Base-by-base conservation (phyloP, 768 basidiomycete species). In the Steccherinum ochraceum region DNA sequence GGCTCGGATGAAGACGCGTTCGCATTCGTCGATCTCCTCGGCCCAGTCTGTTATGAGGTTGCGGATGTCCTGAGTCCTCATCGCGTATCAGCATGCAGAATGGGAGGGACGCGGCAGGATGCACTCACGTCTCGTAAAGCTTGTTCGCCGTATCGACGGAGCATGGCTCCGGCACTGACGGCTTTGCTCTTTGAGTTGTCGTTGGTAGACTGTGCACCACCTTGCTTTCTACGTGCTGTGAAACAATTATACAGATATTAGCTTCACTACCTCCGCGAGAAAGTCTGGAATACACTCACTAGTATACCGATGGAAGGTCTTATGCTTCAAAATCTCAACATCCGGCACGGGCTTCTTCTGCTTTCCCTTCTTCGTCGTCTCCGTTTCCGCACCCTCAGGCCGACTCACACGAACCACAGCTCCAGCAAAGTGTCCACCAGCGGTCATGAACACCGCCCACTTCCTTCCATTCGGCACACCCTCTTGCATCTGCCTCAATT, bases 251-350 rank as follows among this genome's bases (percentile, higher is more conserved):
- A n/a, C 4, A 21, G 2, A 21, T 10, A 19, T 53, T 10, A 53
- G n/a, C 20, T 12, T 3, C 13, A 3, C 11, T n/a, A 24, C 18
- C 5, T 12, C 3, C 3, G 5, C 19, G 13, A 19, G 27, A 20
- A 26, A 10, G 18, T 40, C n/a, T n/a, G n/a, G n/a, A n/a, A n/a
- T n/a, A n/a, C 12, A 39, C 21, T 40, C 2, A 96, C 94, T 98
- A 0, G 96, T 99, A 66, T 99, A 99, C 1, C 96, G 84, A 67
- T 98, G 96, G 65, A 97, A 98, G 1, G 96, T 98, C 69, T 98
- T 99, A 61, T 93, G 91, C 56, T 75, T 73, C 40, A 99, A 56
- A 1, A 98, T 79, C 61, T 93, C 92, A 0, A 80, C 81, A 49
- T 93, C 89, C 2, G 85, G 76, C 64, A 80, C 89, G 18, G 84